These are phyloP conservation scores for Lactarius evosmus DNA, from an alignment of 768 basidiomycete genomes.

Conservation along the genomic window DNA sequence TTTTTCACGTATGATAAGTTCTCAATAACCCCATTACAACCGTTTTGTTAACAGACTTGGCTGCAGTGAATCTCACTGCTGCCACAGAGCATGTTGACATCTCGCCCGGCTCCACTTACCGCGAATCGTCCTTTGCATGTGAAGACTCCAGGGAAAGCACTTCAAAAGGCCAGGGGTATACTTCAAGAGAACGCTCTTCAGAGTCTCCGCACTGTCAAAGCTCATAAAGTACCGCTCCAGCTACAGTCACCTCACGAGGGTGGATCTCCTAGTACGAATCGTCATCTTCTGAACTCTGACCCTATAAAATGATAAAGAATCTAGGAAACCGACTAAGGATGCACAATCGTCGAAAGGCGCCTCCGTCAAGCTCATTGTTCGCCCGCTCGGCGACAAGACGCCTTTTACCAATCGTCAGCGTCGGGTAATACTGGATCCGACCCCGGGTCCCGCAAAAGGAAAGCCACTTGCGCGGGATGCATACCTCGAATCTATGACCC, in stretches of 20 bases:
- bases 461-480: conserved; percentile 36
- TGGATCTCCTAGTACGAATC: conserved; percentile 32
- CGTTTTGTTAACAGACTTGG: background rate
- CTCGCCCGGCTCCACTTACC: conserved; percentile 32
- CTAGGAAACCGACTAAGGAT: conserved; percentile 10
- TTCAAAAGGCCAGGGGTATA: conserved; percentile 38
- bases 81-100: conserved; percentile 24
- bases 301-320: conserved; percentile 22
- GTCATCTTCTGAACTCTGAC: conserved; percentile 3
- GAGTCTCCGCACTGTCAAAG: conserved; percentile 42
- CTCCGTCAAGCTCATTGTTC: conserved; percentile 29
- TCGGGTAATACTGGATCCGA: conserved; percentile 30
- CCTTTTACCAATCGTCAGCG: conserved; percentile 66
- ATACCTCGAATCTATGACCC: conserved; percentile 35
- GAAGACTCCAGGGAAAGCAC: conserved; percentile 56
- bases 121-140: conserved; percentile 31
- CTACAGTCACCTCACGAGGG: conserved; percentile 38
- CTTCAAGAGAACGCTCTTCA: conserved; percentile 51
- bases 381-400: conserved; percentile 71
- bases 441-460: conserved; percentile 35
- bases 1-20: too few relatives aligned
- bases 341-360: conserved; percentile 29
- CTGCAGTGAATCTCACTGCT: background rate
- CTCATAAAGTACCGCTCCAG: conserved; percentile 34
- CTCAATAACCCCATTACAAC: too few relatives aligned